Conservation (phyloP, 305 asterid species). For the Rubia balearica region DNA sequence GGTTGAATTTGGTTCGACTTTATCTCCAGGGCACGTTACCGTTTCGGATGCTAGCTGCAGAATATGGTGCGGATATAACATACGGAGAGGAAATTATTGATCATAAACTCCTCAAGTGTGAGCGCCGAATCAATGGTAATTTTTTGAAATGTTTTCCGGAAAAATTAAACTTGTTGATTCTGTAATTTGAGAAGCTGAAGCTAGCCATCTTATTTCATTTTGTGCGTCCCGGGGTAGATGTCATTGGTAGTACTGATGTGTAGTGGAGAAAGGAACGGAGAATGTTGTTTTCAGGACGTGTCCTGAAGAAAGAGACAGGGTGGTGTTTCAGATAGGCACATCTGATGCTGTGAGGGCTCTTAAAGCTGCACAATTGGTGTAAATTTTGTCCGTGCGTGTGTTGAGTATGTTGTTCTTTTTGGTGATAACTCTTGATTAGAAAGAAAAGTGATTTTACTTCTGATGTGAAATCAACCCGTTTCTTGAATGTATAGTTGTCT, state of each 20-base stretch:
- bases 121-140: constrained; percentile 60
- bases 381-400: constrained; percentile 17
- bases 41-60: constrained; percentile 71
- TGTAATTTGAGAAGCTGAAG: constrained; percentile 1
- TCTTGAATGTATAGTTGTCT: neutral
- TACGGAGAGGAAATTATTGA: constrained; percentile 93
- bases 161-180: neutral
- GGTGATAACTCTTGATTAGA: constrained; percentile 11
- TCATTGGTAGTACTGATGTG: constrained; percentile 65
- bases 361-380: constrained; percentile 72
- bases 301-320: constrained; percentile 55
- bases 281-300: constrained; percentile 76
- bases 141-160: neutral
- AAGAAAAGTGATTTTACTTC: neutral
- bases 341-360: constrained; percentile 86
- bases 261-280: constrained; percentile 70
- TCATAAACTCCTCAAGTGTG: constrained; percentile 79
- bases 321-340: constrained; percentile 90
- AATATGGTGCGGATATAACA: constrained; percentile 77
- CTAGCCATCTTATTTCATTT: neutral
- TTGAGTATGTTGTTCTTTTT: neutral
- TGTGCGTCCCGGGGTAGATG: constrained; percentile 34
- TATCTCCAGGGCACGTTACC: constrained; percentile 72
- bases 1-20: neutral
- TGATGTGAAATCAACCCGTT: neutral